phyloP scores from a whole-genome alignment of 805 yeast genomes.

The Ogataea methylovora region DNA sequence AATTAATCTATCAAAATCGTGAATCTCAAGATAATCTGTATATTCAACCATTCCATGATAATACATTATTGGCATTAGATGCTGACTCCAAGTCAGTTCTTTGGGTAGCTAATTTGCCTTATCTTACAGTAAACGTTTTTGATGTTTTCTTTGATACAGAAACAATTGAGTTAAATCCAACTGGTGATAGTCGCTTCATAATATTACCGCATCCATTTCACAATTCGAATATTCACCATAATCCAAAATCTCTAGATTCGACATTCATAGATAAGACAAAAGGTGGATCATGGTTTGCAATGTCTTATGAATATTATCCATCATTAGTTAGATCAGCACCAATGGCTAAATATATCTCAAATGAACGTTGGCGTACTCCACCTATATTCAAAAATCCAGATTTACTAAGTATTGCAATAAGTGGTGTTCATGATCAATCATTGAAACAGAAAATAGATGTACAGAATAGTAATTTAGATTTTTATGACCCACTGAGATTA shows the following conservation, averaged over 20 bases:
- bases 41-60: conserved; percentile 80
- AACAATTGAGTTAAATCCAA: conserved; percentile 7
- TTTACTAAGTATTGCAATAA: conserved; percentile 32
- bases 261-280: conserved; percentile 63
- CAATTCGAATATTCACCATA: too few relatives aligned
- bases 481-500: conserved; percentile 13
- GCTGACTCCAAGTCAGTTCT: conserved; percentile 59
- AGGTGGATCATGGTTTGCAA: conserved; percentile 74
- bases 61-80: conserved; percentile 69
- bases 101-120: conserved; percentile 73
- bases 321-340: conserved; percentile 79
- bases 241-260: conserved; percentile 22
- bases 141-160: conserved; percentile 46
- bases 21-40: conserved; percentile 66
- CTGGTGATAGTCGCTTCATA: conserved; percentile 34
- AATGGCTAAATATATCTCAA: conserved; percentile 49
- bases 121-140: conserved; percentile 68
- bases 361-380: conserved; percentile 36
- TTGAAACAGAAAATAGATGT: conserved; percentile 5
- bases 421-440: conserved; percentile 42
- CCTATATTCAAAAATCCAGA: conserved; percentile 29
- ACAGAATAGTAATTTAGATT: conserved; percentile 4
- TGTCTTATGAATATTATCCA: conserved; percentile 73
- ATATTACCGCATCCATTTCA: conserved; percentile 65
- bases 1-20: conserved; percentile 38